Evolutionary conservation across 805 yeast species (phyloP).

Genomic region (Ogataea corticis): DNA sequence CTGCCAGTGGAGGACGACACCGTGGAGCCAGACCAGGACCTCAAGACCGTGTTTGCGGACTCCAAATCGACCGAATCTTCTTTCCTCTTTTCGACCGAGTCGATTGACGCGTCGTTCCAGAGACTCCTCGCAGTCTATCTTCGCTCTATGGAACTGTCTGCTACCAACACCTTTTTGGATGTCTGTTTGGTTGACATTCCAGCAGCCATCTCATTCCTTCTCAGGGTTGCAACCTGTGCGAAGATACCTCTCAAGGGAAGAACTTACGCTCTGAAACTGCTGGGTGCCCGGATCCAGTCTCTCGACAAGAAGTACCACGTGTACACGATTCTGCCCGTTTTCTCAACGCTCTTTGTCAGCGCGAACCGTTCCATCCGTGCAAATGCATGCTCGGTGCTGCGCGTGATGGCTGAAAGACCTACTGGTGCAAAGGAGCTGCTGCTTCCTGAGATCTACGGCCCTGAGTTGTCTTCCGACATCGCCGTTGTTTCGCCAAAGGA

Average conservation of each 20-base stretch:
- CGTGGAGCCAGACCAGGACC: neutral
- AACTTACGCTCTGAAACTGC: slow-evolving; percentile 45
- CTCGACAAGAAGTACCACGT: slow-evolving; percentile 36
- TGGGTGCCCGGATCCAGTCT: slow-evolving; percentile 40
- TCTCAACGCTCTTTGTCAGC: slow-evolving; percentile 56
- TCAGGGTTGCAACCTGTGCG: slow-evolving; percentile 57
- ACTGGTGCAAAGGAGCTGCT: slow-evolving; percentile 41
- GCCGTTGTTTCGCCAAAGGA: slow-evolving; percentile 68
- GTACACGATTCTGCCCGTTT: slow-evolving; percentile 59
- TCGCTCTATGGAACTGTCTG: slow-evolving; percentile 37
- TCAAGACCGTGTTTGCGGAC: neutral
- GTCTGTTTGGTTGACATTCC: slow-evolving; percentile 18
- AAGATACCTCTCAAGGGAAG: slow-evolving; percentile 60
- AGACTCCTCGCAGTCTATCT: slow-evolving; percentile 44
- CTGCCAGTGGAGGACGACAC: slow-evolving; percentile 17
- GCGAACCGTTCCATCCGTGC: slow-evolving; percentile 50
- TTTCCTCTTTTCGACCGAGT: slow-evolving; percentile 35
- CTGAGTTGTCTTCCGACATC: slow-evolving; percentile 41
- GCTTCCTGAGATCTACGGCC: slow-evolving; percentile 58
- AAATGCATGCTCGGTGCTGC: slow-evolving; percentile 40
- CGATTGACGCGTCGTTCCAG: slow-evolving; percentile 42
- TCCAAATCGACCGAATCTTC: slow-evolving; percentile 24
- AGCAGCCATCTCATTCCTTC: slow-evolving; percentile 54
- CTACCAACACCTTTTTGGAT: slow-evolving; percentile 19
- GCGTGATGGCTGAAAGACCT: slow-evolving; percentile 37